Conservation (phyloP, 2,329 filamentous ascomycete genomes). For the Penicillium sp. region DNA sequence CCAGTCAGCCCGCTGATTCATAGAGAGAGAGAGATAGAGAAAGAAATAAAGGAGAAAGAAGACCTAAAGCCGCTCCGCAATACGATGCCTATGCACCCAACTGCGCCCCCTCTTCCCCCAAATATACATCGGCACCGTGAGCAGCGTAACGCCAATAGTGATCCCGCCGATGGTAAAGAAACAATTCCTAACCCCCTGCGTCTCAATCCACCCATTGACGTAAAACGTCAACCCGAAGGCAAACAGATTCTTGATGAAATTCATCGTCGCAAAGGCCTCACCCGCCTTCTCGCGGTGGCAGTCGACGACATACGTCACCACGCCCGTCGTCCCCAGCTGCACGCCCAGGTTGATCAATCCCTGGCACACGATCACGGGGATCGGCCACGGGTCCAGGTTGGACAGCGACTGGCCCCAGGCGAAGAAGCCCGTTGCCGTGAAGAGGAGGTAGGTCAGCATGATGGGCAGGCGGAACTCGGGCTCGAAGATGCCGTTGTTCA, state of each 20-base stretch:
- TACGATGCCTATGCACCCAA: constrained; percentile 28
- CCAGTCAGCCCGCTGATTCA: no score
- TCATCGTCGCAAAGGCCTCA: constrained; percentile 47
- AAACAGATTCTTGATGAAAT: constrained; percentile 45
- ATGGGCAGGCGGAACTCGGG: constrained; percentile 48
- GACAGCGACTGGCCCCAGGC: constrained; percentile 39
- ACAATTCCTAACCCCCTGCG: constrained; percentile 42
- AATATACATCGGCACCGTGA: constrained; percentile 34
- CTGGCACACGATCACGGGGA: constrained; percentile 44
- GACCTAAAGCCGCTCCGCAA: constrained; percentile 23
- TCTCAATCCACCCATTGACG: constrained; percentile 46
- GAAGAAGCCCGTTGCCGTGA: constrained; percentile 46
- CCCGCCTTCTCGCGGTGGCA: constrained; percentile 45
- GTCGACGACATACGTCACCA: constrained; percentile 46
- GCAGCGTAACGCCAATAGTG: constrained; percentile 36
- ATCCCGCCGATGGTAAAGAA: constrained; percentile 47
- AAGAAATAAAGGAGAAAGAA: not conserved
- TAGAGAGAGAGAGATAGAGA: not conserved
- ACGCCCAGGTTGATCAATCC: constrained; percentile 43
- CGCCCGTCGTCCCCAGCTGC: constrained; percentile 44
- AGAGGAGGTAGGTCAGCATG: constrained; percentile 40
- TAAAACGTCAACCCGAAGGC: constrained; percentile 42
- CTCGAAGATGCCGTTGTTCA: constrained; percentile 44
- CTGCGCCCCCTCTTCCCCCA: constrained; percentile 29
- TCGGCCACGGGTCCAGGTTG: constrained; percentile 35